These are phyloP conservation scores for Gossypium schwendimanii DNA, from an alignment of 441 rosid species.

Conservation along the genomic window DNA sequence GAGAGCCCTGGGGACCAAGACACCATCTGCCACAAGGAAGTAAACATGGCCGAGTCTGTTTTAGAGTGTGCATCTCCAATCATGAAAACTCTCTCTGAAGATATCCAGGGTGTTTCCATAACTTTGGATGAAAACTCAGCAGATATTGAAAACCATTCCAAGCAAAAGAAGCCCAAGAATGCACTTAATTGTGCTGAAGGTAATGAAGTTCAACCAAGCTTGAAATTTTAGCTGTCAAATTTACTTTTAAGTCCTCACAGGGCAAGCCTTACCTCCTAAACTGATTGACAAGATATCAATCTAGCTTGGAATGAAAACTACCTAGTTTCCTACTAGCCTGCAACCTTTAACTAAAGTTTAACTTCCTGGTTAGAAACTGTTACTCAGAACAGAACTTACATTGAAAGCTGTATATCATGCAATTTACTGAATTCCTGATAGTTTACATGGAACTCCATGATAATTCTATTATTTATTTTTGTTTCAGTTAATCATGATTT, in stretches of 20 bases:
- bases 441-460: constrained; percentile 1
- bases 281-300: not conserved
- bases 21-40: constrained; percentile 25
- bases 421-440: not conserved
- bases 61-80: constrained; percentile 20
- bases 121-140: constrained; percentile 20
- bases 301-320: not conserved
- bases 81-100: constrained; percentile 20
- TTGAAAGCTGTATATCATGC: not conserved
- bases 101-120: constrained; percentile 19
- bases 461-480: not conserved
- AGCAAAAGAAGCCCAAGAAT: constrained; percentile 20
- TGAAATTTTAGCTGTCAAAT: not conserved
- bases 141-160: constrained; percentile 12
- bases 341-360: not conserved
- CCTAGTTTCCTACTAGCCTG: not conserved
- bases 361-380: constrained; percentile 4
- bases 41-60: constrained; percentile 21
- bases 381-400: not conserved
- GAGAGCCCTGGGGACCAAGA: constrained; percentile 21
- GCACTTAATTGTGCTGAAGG: constrained; percentile 35
- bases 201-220: constrained; percentile 18
- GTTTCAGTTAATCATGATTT: not conserved
- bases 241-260: not conserved
- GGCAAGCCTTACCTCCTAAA: not conserved